phyloP scores from a whole-genome alignment of 768 basidiomycete species.

The Coprinellus aureogranulatus region DNA sequence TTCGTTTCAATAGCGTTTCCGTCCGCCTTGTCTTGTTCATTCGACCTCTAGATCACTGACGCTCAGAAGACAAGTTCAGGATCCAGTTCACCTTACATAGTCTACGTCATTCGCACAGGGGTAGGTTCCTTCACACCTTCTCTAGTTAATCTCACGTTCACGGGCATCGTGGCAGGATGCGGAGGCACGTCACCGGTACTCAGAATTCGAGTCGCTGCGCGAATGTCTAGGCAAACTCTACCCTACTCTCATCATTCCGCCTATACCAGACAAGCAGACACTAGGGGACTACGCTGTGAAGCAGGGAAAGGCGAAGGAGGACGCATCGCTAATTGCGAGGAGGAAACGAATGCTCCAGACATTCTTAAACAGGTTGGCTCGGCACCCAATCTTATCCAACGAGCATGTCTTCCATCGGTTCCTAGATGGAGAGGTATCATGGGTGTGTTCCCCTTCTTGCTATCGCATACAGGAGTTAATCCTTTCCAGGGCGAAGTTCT shows the following conservation, averaged over 20 bases:
- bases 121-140: constrained; percentile 38
- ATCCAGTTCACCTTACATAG: constrained; percentile 87
- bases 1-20: constrained; percentile 34
- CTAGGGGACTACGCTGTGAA: constrained; percentile 96
- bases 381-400: constrained; percentile 92
- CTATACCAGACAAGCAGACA: constrained; percentile 95
- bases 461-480: neutral
- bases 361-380: constrained; percentile 85
- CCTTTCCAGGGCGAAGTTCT: constrained; percentile 79
- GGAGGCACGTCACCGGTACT: constrained; percentile 88
- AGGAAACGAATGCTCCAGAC: constrained; percentile 94
- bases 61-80: constrained; percentile 93
- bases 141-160: neutral
- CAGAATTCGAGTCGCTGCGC: constrained; percentile 94
- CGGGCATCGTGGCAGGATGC: constrained; percentile 50
- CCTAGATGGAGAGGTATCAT: constrained; percentile 92
- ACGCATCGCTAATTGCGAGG: constrained; percentile 84
- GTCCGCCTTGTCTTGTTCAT: neutral
- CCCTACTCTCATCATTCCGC: constrained; percentile 94
- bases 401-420: constrained; percentile 97
- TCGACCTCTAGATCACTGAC: constrained; percentile 71
- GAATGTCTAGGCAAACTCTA: constrained; percentile 81
- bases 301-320: constrained; percentile 95
- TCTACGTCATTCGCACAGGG: constrained; percentile 88
- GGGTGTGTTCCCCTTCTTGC: constrained; percentile 50